Evolutionary conservation across 2,329 filamentous ascomycete species (phyloP).

Genomic region (Aurifilum marmelostoma): DNA sequence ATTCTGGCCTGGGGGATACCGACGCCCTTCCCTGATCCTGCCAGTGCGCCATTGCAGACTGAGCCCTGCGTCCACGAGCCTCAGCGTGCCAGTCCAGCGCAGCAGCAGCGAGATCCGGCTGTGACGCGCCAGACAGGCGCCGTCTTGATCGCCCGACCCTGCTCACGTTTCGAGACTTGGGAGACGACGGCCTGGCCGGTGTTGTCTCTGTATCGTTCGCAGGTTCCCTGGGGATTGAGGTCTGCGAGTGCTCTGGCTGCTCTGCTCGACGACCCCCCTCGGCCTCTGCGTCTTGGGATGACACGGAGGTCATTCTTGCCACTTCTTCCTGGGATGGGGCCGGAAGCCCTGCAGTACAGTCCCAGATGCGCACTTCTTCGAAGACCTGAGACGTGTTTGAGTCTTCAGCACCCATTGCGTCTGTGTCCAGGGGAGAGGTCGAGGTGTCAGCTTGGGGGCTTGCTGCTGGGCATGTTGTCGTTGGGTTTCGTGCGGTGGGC

Average conservation of each 20-base stretch:
- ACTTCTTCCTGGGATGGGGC: not conserved
- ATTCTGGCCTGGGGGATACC: constrained; percentile 33
- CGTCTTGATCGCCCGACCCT: constrained; percentile 6
- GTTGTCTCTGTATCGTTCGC: not conserved
- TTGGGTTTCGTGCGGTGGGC: constrained; percentile 42
- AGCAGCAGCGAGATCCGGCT: not conserved
- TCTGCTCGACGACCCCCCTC: not conserved
- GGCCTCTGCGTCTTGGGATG: not conserved
- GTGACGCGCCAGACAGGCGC: constrained; percentile 6
- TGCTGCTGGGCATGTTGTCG: constrained; percentile 36
- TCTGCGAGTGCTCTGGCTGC: not conserved
- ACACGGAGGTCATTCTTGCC: not conserved
- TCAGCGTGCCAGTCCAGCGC: constrained; percentile 8
- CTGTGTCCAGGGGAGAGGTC: not conserved
- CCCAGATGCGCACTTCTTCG: not conserved
- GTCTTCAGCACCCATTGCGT: constrained; percentile 20
- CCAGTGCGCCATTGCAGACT: constrained; percentile 6
- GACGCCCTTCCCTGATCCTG: not conserved
- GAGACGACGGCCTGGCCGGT: constrained; percentile 18
- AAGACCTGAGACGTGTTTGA: not conserved
- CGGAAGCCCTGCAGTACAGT: not conserved
- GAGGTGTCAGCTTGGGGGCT: constrained; percentile 39
- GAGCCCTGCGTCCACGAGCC: not conserved
- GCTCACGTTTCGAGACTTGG: constrained; percentile 25
- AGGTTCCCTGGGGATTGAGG: not conserved